phyloP scores from a whole-genome alignment of 768 basidiomycete species.

The Leccinum boreale region DNA sequence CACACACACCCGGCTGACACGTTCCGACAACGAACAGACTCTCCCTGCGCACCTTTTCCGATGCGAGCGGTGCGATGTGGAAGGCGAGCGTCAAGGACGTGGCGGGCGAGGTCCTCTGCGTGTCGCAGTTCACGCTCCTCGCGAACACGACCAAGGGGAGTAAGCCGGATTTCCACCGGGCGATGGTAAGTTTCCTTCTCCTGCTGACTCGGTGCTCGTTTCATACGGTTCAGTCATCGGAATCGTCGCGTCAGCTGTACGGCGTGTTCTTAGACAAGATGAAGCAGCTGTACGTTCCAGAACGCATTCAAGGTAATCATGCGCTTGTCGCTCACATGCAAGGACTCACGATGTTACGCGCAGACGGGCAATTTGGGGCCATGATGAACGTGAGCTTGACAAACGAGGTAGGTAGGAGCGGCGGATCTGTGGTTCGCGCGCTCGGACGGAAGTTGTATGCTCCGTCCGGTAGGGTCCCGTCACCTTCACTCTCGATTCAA shows the following conservation, averaged over 20 bases:
- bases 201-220: no score
- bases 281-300: slow-evolving; percentile 60
- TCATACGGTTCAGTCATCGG: slow-evolving; percentile 41
- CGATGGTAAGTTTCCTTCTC: slow-evolving; percentile 62
- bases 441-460: slow-evolving; percentile 1
- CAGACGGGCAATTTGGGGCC: slow-evolving; percentile 92
- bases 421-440: not conserved
- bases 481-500: slow-evolving; percentile 80
- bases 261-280: slow-evolving; percentile 68
- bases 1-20: slow-evolving; percentile 5
- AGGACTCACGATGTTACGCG: not conserved
- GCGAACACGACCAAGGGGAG: slow-evolving; percentile 85
- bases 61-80: slow-evolving; percentile 70
- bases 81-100: slow-evolving; percentile 85
- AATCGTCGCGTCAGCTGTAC: slow-evolving; percentile 68
- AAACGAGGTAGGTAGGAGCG: slow-evolving; percentile 65
- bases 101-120: slow-evolving; percentile 87
- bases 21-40: slow-evolving; percentile 43
- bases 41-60: slow-evolving; percentile 68
- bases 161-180: slow-evolving; percentile 89
- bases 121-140: slow-evolving; percentile 91
- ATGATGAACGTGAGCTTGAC: slow-evolving; percentile 91
- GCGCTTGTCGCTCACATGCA: not conserved
- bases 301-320: slow-evolving; percentile 71
- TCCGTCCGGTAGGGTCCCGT: slow-evolving; percentile 67